These are phyloP conservation scores for Trichoderma asperelloides DNA, from an alignment of 495 filamentous ascomycete genomes.

Conservation along the genomic window DNA sequence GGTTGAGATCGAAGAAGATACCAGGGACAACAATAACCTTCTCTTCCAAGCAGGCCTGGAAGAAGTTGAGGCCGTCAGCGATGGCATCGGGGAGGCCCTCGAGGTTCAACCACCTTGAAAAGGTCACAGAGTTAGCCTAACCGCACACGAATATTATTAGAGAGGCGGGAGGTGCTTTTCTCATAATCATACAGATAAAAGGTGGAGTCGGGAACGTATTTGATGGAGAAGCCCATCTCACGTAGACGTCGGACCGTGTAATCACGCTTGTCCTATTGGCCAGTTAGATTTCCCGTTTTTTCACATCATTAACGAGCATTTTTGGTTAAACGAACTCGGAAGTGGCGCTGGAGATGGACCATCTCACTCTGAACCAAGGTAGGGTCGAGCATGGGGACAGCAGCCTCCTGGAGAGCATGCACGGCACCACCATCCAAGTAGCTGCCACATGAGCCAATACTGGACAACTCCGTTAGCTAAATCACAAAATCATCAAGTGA, in stretches of 20 bases:
- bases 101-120: constrained; percentile 35
- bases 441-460: constrained; percentile 79
- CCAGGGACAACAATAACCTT: constrained; percentile 94
- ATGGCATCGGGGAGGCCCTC: constrained; percentile 62
- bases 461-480: constrained; percentile 12
- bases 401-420: constrained; percentile 91
- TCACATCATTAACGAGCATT: neutral
- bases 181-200: constrained; percentile 70
- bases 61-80: constrained; percentile 90
- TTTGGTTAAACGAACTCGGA: constrained; percentile 36
- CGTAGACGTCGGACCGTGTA: constrained; percentile 70
- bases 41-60: constrained; percentile 82
- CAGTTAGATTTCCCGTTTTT: neutral
- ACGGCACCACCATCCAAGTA: constrained; percentile 97
- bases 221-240: constrained; percentile 75
- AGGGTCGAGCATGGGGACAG: constrained; percentile 85
- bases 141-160: constrained; percentile 35
- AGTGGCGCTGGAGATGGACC: constrained; percentile 79
- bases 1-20: constrained; percentile 89
- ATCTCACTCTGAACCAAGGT: constrained; percentile 74
- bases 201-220: constrained; percentile 74
- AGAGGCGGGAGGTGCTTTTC: constrained; percentile 49
- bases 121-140: neutral
- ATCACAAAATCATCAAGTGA: constrained; percentile 6
- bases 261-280: constrained; percentile 64